These are phyloP conservation scores for Salvia miltiorrhiza DNA, from an alignment of 257 asterid species.

Conservation along the genomic window DNA sequence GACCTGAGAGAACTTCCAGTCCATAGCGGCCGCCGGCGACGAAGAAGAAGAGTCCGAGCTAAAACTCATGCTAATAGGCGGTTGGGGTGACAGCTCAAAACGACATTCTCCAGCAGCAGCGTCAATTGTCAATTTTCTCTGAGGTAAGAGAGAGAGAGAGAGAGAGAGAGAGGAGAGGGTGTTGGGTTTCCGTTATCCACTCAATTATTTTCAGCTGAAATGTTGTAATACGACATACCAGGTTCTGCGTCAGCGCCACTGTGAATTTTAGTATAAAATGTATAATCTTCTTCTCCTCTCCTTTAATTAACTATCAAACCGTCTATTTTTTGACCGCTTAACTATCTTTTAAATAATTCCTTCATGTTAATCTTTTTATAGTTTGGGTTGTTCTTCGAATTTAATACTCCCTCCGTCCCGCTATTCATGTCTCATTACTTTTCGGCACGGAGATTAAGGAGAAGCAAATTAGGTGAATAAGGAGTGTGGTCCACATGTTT, in stretches of 20 bases:
- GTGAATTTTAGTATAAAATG: not conserved
- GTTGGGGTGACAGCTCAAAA: conserved; percentile 31
- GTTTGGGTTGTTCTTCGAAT: no score
- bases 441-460: no score
- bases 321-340: no score
- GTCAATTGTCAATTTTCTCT: not conserved
- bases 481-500: no score
- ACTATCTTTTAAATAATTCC: no score
- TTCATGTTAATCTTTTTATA: no score
- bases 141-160: conserved; percentile 10
- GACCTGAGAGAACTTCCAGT: conserved; percentile 75
- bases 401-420: no score
- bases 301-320: no score
- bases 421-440: no score
- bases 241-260: not conserved
- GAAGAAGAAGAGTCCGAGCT: conserved; percentile 33
- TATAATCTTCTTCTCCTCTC: not conserved
- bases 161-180: conserved; percentile 6
- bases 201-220: conserved; percentile 1
- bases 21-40: conserved; percentile 31
- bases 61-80: conserved; percentile 34
- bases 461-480: no score
- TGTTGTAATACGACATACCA: not conserved
- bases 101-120: conserved; percentile 19
- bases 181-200: conserved; percentile 35